Conservation (phyloP, 441 rosid species). For the Adansonia madagascariensis region DNA sequence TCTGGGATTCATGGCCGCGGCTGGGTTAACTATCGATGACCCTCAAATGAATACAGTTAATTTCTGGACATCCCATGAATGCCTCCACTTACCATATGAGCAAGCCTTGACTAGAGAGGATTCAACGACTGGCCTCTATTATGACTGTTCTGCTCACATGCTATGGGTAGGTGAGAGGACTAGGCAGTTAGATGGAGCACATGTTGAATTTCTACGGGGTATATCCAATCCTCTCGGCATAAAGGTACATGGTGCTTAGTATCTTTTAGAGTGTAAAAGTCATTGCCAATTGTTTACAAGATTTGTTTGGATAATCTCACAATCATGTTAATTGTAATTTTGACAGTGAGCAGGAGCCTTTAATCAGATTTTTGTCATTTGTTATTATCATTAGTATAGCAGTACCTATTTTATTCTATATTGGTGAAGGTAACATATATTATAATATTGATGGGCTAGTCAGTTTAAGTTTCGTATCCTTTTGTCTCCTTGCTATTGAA, state of each 20-base stretch:
- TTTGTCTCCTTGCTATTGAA: background rate
- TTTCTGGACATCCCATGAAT: constrained; percentile 65
- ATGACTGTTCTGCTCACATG: constrained; percentile 65
- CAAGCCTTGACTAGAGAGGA: constrained; percentile 61
- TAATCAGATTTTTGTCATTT: background rate
- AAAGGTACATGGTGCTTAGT: constrained; percentile 37
- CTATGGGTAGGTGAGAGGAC: constrained; percentile 70
- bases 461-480: background rate
- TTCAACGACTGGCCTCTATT: constrained; percentile 58
- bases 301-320: constrained; percentile 5
- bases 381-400: background rate
- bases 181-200: constrained; percentile 62
- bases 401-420: background rate
- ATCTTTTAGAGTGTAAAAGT: background rate
- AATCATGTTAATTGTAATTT: background rate
- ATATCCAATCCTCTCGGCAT: constrained; percentile 58
- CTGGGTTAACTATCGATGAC: constrained; percentile 57
- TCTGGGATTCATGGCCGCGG: constrained; percentile 63
- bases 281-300: background rate
- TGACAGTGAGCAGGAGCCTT: background rate
- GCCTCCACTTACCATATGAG: constrained; percentile 61
- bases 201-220: constrained; percentile 61
- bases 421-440: background rate
- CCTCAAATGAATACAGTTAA: constrained; percentile 54
- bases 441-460: background rate